Evolutionary conservation across 768 basidiomycete species (phyloP).

Genomic region (Gloeopeniophorella convolvens): DNA sequence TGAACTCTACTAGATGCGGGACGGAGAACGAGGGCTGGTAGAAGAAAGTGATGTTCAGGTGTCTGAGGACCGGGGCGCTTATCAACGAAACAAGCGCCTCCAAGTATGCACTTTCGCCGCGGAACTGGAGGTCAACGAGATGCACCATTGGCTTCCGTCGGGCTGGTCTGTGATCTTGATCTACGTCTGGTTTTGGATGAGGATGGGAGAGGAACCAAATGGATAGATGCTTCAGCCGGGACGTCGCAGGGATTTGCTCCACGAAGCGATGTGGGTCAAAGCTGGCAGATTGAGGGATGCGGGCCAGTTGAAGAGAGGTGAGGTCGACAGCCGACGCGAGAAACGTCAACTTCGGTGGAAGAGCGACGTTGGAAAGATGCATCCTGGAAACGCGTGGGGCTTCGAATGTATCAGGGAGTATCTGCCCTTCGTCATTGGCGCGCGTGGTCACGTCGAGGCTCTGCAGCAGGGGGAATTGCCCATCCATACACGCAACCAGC

Average conservation of each 20-base stretch:
- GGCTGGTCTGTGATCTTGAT: no score
- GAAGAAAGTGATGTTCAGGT: constrained; percentile 1
- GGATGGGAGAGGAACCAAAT: background rate
- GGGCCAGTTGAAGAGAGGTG: background rate
- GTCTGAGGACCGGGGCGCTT: background rate
- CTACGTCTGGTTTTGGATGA: background rate
- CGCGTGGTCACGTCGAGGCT: background rate
- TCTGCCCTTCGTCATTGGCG: background rate
- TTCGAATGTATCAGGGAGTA: background rate
- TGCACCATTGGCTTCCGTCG: background rate
- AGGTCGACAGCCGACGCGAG: background rate
- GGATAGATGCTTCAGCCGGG: constrained; percentile 2
- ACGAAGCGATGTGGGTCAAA: background rate
- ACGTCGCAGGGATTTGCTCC: background rate
- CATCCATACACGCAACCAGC: background rate
- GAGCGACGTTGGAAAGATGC: background rate
- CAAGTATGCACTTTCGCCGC: background rate
- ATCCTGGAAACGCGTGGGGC: background rate
- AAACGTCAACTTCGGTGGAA: background rate
- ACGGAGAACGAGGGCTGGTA: background rate
- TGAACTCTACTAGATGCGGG: background rate
- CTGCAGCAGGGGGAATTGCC: background rate
- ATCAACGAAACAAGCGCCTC: background rate
- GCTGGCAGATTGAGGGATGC: background rate
- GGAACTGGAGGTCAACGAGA: background rate